phyloP scores from a whole-genome alignment of 2,329 filamentous ascomycete species.

The Sporothrix brasiliensis region DNA sequence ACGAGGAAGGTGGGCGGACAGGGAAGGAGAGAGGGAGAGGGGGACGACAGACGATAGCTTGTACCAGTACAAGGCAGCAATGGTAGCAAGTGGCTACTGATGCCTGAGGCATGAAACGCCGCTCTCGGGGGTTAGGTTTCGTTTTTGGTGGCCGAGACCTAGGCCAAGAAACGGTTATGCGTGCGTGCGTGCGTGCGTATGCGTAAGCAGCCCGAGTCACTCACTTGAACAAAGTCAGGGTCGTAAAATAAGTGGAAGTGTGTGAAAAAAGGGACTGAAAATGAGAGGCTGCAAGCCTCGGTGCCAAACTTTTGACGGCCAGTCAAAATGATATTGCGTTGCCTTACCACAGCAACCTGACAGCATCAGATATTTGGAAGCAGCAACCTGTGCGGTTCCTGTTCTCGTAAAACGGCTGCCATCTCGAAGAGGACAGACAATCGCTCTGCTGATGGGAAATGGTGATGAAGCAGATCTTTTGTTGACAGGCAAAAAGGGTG shows the following conservation, averaged over 20 bases:
- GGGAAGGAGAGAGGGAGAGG: background rate
- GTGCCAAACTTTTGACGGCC: background rate
- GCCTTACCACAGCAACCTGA: background rate
- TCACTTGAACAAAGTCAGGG: background rate
- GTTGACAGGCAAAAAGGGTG: constrained; percentile 15
- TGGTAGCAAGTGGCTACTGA: background rate
- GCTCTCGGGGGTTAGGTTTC: constrained; percentile 1
- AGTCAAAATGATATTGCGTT: background rate
- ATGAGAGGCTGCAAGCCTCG: constrained; percentile 4
- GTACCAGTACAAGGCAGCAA: constrained; percentile 29
- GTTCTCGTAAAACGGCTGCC: background rate
- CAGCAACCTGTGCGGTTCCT: constrained; percentile 6
- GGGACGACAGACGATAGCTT: constrained; percentile 8
- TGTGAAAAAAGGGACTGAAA: background rate
- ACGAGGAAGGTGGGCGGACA: background rate
- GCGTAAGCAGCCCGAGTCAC: constrained; percentile 26
- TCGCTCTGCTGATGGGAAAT: background rate
- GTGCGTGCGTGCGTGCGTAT: constrained; percentile 18
- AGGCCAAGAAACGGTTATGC: constrained; percentile 22
- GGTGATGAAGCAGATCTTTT: background rate
- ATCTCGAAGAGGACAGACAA: constrained; percentile 2
- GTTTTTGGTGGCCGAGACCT: background rate
- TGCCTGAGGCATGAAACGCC: constrained; percentile 25
- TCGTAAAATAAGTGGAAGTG: constrained; percentile 7
- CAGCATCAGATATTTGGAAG: background rate